Base-by-base conservation (phyloP, 805 yeast species). In the Isabelozyma heimii region DNA sequence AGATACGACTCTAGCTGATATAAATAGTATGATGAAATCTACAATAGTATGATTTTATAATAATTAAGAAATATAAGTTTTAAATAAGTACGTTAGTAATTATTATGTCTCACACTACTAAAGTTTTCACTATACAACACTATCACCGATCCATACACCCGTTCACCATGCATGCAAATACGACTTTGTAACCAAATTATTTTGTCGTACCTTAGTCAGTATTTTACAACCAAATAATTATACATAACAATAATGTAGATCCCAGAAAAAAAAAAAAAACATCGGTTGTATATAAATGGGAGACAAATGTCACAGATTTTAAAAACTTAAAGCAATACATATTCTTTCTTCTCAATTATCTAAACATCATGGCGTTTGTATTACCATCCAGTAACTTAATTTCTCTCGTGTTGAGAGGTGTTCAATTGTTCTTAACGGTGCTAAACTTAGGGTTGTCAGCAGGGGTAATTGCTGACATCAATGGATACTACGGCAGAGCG, bases 371-470 rank as follows among this genome's bases (percentile, higher is more conserved):
- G 40, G 15, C 40, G 13, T 1, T 37, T 14, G n/a, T 3, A 14
- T 37, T 40, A 17, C 30, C 24, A 38, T 38, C 40, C 3, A 9
- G n/a, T 26, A 10, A 10, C 43, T 26, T 40, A 17, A n/a, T 40
- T 20, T 9, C 43, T 20, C 12, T 9, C 27, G 12, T 20, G 10
- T n/a, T 53, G 20, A 47, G 61, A 40, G 51, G 40, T 9, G 39
- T 47, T 15, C 65, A 61, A 51, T 15, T 56, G 6, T 10, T 57
- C 4, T 54, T 57, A 27, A 14, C 54, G n/a, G 48, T 59, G 24
- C 26, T 57, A 40, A 28, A n/a, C 15, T 51, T 61, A 17, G 61
- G 58, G 10, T 40, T 57, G 15, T 39, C 54, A 12, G 63, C 62
- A 10, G 51, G 45, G 12, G 6, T 40, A 8, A 26, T 53, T 20